Evolutionary conservation across 2,329 filamentous ascomycete species (phyloP), one percentile per base, ranked within the genome.

Genomic region (Neonectria magnoliae): DNA sequence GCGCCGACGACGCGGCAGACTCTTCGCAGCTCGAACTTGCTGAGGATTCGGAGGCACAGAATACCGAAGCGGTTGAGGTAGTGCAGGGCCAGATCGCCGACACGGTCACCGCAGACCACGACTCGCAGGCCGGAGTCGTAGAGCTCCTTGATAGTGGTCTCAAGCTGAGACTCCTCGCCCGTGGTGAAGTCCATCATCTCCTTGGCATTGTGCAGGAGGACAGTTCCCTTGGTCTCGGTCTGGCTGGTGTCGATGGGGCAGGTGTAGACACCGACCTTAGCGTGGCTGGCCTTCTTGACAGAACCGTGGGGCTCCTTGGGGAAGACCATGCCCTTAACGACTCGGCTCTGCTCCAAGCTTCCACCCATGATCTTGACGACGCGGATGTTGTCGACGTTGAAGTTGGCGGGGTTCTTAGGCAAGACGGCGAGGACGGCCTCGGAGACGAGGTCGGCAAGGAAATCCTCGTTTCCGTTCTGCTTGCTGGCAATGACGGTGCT

Each of bases 301-400:
- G 87, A 87, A 73, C 95, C 94, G 77, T 97, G 91, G n/a, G 96
- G 96, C 81, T 97, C 93, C 78, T 97, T 92, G 75, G 93, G 91
- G 78, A 99, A 98, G 57, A 99, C 97, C 96, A 99, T 99, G 71
- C 96, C 96, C 86, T 93, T 97, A 65, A 99, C 91, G 14, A 99
- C 95, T 71, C 89, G 90, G 80, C 94, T 97, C 84, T 99, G 94
- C 76, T 97, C 93, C 77, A 99, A 84, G 78, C 92, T 94, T 70
- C 96, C 95, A 74, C 96, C 96, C 95, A 99, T 98, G 76, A 99
- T 99, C 88, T 99, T 99, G 75, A 99, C 97, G 63, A 99, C 97
- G 65, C 96, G 93, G 75, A 99, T 91, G 81, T 99, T 99, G 85
- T 99, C 96, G 70, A 99, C 94, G 81, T 98, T 99, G 88, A 99